phyloP scores from a whole-genome alignment of 148 eudicot genomes.

The Pharnaceum exiguum region DNA sequence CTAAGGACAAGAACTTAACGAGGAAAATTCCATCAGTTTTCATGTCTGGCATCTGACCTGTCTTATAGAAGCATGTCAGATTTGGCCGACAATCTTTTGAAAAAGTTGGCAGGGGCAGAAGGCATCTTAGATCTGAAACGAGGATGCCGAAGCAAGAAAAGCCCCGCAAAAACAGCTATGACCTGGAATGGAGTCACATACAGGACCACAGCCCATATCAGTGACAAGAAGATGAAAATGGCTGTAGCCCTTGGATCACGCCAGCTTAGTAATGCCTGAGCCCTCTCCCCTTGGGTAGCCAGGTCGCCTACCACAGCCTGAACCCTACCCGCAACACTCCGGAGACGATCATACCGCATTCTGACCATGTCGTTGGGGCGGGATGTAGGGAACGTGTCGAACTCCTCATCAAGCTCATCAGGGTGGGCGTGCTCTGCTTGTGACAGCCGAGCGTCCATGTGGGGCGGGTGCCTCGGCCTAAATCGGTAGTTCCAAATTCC shows the following conservation, averaged over 20 bases:
- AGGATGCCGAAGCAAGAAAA: constrained; percentile 78
- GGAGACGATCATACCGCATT: constrained; percentile 71
- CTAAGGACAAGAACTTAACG: not conserved
- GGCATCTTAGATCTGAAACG: constrained; percentile 77
- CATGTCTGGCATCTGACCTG: constrained; percentile 7
- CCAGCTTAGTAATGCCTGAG: constrained; percentile 77
- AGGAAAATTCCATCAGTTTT: not conserved
- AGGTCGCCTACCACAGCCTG: constrained; percentile 82
- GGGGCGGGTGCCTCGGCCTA: constrained; percentile 76
- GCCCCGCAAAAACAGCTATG: constrained; percentile 60
- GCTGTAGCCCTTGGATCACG: constrained; percentile 94
- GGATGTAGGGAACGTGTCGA: constrained; percentile 78
- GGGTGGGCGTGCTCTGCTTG: constrained; percentile 73
- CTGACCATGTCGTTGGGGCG: constrained; percentile 53
- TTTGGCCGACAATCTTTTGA: constrained; percentile 81
- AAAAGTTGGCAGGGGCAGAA: constrained; percentile 89
- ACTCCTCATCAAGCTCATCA: constrained; percentile 88
- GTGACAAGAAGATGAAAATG: constrained; percentile 61
- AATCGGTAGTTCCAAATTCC: constrained; percentile 89
- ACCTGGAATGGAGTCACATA: constrained; percentile 91
- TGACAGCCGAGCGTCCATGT: constrained; percentile 85
- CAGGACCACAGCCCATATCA: constrained; percentile 66
- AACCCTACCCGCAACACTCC: constrained; percentile 71
- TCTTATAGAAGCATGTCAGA: constrained; percentile 73
- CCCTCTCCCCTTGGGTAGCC: constrained; percentile 88